Evolutionary conservation across 164 flowering plant species (phyloP), one percentile per base, ranked within the genome.

Genomic region (Cinnamomum micranthum): DNA sequence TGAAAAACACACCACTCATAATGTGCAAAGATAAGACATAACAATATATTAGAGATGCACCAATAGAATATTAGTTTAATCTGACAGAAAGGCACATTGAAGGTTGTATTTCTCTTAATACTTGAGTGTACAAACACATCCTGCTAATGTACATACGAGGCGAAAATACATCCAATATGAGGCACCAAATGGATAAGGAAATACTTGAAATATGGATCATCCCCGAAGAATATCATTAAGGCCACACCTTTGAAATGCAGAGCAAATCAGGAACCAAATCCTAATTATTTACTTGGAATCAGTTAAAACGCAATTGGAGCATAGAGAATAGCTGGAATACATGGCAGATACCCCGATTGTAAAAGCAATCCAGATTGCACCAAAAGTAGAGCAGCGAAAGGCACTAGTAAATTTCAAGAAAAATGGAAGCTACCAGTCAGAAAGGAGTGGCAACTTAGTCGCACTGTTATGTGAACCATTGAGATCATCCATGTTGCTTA

Each of bases 391-490:
- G 22, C 50, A 17, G 28, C n/a, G 19, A 27, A 7, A 17, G 11
- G n/a, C 12, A 17, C 11, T 31, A 67, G 47, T 28, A 67, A 33
- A 67, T 6, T 67, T 20, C 69, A 67, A 64, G 24, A 25, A 33
- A 64, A 33, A 67, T 67, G 19, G 41, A 6, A 17, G 13, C 23
- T 19, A 52, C 71, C 86, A 86, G 24, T 91, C 97, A 69, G 97
- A 89, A 7, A 94, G 86, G n/a, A 92, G 73, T 64, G 97, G 98
- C 81, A 94, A 87, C 77, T 85, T 86, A 67, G 84, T 88, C 24
- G 86, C 72, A n/a, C 35, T 73, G 78, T 75, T 74, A 35, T 73
- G 28, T n/a, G 92, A 82, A n/a, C 88, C 89, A 73, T 86, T 88
- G 59, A 80, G 51, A 50, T 84, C 79, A 52, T 74, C 80, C 65